Evolutionary conservation across 768 basidiomycete genomes (phyloP).

Genomic region (Phallus indusiatus): DNA sequence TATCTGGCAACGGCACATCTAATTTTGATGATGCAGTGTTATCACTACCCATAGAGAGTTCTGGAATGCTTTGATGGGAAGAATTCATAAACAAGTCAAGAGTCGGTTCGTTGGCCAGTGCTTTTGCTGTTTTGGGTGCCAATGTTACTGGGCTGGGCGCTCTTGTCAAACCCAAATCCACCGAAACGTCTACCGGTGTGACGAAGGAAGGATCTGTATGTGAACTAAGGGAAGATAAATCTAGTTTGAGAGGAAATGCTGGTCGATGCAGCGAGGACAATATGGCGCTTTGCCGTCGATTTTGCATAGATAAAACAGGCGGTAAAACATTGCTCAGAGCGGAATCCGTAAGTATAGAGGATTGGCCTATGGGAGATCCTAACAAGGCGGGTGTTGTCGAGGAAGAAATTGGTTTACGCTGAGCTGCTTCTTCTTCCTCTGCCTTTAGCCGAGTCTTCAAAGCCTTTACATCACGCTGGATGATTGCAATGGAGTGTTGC

Average conservation of each 20-base stretch:
- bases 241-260: constrained; percentile 64
- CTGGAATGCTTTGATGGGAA: background rate
- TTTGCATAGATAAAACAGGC: constrained; percentile 22
- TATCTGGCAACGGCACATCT: background rate
- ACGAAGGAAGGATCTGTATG: background rate
- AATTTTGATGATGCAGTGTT: background rate
- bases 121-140: constrained; percentile 69
- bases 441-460: constrained; percentile 47
- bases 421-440: constrained; percentile 26
- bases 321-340: constrained; percentile 20
- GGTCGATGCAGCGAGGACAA: constrained; percentile 72
- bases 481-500: constrained; percentile 61
- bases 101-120: constrained; percentile 25
- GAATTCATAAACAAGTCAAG: constrained; percentile 2
- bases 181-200: constrained; percentile 2
- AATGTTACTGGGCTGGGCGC: constrained; percentile 73
- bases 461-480: constrained; percentile 58
- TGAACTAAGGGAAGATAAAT: constrained; percentile 54
- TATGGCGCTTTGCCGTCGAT: constrained; percentile 63
- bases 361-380: constrained; percentile 4
- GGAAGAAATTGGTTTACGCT: constrained; percentile 19
- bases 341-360: constrained; percentile 13
- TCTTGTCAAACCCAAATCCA: constrained; percentile 33
- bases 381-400: constrained; percentile 11
- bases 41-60: background rate